Percentiles rank a stretch among this genome's conserved stretches.
Evolutionary conservation across 805 yeast genomes (phyloP).

Genomic region (Yarrowia osloensis): DNA sequence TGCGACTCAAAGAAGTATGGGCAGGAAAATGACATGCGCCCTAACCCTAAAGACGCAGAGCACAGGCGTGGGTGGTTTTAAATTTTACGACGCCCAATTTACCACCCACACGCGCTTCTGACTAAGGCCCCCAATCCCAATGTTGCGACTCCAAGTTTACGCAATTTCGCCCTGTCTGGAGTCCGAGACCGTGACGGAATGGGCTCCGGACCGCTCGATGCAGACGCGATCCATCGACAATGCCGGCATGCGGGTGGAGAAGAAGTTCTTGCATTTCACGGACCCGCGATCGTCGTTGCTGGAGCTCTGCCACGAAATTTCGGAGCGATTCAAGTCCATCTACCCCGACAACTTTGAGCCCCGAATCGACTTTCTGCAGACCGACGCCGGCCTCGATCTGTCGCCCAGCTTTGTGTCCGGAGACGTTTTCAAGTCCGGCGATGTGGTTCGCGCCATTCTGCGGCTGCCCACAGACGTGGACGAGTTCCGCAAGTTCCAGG

Average conservation of each 20-base stretch:
- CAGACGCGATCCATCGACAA: conserved; percentile 6
- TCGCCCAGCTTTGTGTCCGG: neutral
- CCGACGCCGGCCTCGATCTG: conserved; percentile 1
- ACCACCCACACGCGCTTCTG: neutral
- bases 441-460: conserved; percentile 14
- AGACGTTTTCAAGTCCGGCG: neutral
- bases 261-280: conserved; percentile 20
- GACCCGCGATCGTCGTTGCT: conserved; percentile 7
- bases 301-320: conserved; percentile 10
- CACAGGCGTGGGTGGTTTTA: neutral
- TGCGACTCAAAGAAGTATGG: neutral
- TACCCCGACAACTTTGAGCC: conserved; percentile 19
- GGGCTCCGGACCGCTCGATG: neutral
- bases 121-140: neutral
- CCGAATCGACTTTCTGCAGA: conserved; percentile 12
- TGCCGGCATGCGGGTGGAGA: conserved; percentile 19
- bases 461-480: conserved; percentile 21
- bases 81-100: neutral
- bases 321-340: conserved; percentile 11
- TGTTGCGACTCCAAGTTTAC: conserved; percentile 23
- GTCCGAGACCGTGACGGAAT: neutral
- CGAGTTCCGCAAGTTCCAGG: neutral
- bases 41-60: neutral
- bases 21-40: neutral
- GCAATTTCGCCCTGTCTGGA: conserved; percentile 17